Evolutionary conservation across 73 alveolate species (phyloP).

Genomic region (Tetrahymena elliotti): DNA sequence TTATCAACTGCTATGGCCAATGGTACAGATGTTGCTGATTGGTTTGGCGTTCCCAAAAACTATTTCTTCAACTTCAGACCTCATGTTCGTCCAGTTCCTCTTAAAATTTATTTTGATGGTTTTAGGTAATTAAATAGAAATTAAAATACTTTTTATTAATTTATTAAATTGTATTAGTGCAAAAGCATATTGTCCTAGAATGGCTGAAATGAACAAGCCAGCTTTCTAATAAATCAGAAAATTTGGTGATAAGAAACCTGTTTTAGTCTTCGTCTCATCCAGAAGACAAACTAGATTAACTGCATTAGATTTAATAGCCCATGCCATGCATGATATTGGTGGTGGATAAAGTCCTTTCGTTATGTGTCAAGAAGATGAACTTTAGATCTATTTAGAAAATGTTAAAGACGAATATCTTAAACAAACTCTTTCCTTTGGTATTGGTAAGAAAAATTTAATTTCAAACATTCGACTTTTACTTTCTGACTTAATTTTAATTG

Average conservation of each 20-base stretch:
- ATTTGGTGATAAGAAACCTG: conserved; percentile 90
- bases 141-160: background rate
- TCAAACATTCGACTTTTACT: too few relatives aligned
- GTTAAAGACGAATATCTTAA: conserved; percentile 79
- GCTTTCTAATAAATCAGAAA: conserved; percentile 93
- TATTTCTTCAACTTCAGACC: conserved; percentile 99
- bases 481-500: too few relatives aligned
- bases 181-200: conserved; percentile 91
- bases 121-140: conserved; percentile 30
- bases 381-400: conserved; percentile 38
- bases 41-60: conserved; percentile 96
- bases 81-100: conserved; percentile 99
- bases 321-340: conserved; percentile 42
- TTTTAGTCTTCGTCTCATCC: conserved; percentile 85
- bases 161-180: conserved; percentile 51
- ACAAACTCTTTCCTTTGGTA: conserved; percentile 81
- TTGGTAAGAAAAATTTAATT: too few relatives aligned
- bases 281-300: conserved; percentile 98
- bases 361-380: conserved; percentile 52
- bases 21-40: conserved; percentile 98
- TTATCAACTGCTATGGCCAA: conserved; percentile 99
- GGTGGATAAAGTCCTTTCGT: conserved; percentile 52
- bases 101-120: conserved; percentile 97
- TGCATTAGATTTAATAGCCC: conserved; percentile 93
- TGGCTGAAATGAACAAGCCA: conserved; percentile 99